These are phyloP conservation scores for Lasiosphaeris hirsuta DNA, from an alignment of 495 filamentous ascomycete genomes.

Conservation along the genomic window DNA sequence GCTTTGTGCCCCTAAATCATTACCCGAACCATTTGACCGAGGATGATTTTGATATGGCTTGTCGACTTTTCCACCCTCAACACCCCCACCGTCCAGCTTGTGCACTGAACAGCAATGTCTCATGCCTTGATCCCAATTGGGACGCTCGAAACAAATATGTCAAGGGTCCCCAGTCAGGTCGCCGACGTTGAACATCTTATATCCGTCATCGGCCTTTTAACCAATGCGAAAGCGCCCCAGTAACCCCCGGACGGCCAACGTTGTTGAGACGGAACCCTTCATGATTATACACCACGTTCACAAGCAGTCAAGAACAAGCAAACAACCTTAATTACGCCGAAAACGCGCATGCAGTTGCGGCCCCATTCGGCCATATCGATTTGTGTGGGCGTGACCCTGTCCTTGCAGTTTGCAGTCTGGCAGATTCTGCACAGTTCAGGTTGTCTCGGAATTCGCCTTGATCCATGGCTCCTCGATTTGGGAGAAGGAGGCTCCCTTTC, in stretches of 20 bases:
- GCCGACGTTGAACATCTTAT: conserved; percentile 19
- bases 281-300: neutral
- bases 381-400: neutral
- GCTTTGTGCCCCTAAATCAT: too few relatives aligned
- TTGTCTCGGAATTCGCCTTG: conserved; percentile 19
- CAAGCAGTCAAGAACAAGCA: neutral
- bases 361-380: neutral
- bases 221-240: neutral
- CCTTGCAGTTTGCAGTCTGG: conserved; percentile 1
- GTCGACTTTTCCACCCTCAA: neutral
- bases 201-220: conserved; percentile 1
- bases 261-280: neutral
- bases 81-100: neutral
- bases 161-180: conserved; percentile 23
- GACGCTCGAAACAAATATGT: conserved; percentile 17
- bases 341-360: conserved; percentile 12
- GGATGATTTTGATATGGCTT: neutral
- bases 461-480: neutral
- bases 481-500: too few relatives aligned
- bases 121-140: conserved; percentile 7
- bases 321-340: conserved; percentile 13
- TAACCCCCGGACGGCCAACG: neutral
- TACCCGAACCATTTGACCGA: too few relatives aligned
- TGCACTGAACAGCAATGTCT: neutral
- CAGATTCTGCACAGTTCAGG: neutral